Conservation (phyloP, 257 asterid genomes). For the Apocynum venetum region DNA sequence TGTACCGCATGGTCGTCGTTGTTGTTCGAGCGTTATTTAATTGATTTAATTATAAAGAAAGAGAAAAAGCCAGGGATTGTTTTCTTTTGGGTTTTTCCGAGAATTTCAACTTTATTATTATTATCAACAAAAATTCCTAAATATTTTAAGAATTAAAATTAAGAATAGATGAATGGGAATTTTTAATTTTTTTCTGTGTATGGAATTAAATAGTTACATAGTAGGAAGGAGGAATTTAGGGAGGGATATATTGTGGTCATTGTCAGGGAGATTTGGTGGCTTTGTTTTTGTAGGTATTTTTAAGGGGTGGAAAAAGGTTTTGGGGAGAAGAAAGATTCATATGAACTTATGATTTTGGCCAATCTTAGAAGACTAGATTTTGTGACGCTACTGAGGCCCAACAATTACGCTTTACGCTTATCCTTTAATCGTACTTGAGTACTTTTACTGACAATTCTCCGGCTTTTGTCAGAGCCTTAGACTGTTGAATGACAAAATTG, state of each 20-base stretch:
- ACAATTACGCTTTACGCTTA: neutral
- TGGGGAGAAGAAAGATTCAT: neutral
- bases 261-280: slow-evolving; percentile 20
- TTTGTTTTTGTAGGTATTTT: slow-evolving; percentile 4
- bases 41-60: neutral
- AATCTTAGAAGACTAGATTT: neutral
- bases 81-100: slow-evolving; percentile 30
- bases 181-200: too few relatives aligned
- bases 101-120: slow-evolving; percentile 14
- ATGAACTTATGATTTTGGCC: neutral
- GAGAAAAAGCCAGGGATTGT: neutral
- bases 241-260: slow-evolving; percentile 9
- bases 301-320: neutral
- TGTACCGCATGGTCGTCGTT: neutral
- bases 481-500: slow-evolving; percentile 3
- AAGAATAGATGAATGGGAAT: neutral
- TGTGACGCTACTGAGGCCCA: neutral
- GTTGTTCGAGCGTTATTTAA: neutral
- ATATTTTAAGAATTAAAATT: neutral
- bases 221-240: too few relatives aligned
- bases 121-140: neutral
- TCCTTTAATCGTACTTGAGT: neutral
- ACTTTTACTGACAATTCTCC: neutral
- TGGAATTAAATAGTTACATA: neutral
- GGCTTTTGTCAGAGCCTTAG: neutral